These are phyloP conservation scores for Senna siamea DNA, from an alignment of 306 rosid species.

Conservation along the genomic window DNA sequence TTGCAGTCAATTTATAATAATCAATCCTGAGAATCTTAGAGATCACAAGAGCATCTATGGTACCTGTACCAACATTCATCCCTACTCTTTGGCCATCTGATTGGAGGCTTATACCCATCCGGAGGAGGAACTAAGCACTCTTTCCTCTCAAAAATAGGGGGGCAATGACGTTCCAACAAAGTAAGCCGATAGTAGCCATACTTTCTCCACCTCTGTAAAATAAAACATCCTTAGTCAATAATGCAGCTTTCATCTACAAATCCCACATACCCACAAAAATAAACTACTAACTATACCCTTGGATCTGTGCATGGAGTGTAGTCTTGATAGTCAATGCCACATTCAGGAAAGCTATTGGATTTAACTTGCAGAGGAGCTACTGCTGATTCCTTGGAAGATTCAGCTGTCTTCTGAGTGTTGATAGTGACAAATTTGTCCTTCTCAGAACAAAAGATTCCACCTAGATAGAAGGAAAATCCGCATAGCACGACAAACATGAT, in stretches of 20 bases:
- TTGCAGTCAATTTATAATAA: slow-evolving; percentile 17
- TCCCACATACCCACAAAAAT: slow-evolving; percentile 15
- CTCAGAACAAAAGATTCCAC: slow-evolving; percentile 78
- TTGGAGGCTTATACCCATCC: slow-evolving; percentile 85
- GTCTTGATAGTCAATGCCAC: slow-evolving; percentile 81
- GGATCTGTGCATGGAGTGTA: slow-evolving; percentile 99
- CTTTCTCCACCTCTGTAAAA: slow-evolving; percentile 85
- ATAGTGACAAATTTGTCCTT: slow-evolving; percentile 41
- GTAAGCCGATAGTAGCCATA: slow-evolving; percentile 81
- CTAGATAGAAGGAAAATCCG: slow-evolving; percentile 88
- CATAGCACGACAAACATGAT: slow-evolving; percentile 62
- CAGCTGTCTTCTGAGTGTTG: slow-evolving; percentile 44
- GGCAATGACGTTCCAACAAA: slow-evolving; percentile 97
- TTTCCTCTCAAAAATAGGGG: slow-evolving; percentile 83
- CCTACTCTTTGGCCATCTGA: slow-evolving; percentile 95
- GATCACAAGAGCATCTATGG: neutral
- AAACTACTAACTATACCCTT: slow-evolving; percentile 55
- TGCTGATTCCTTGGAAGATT: slow-evolving; percentile 47
- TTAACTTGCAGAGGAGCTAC: slow-evolving; percentile 61
- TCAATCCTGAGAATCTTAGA: slow-evolving; percentile 24
- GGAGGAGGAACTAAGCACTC: slow-evolving; percentile 96
- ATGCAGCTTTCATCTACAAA: slow-evolving; percentile 16
- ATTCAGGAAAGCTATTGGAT: slow-evolving; percentile 59
- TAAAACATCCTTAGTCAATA: slow-evolving; percentile 38
- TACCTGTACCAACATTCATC: slow-evolving; percentile 99